Base-by-base conservation (phyloP, 805 yeast species). In the Kuraishia ogatae region DNA sequence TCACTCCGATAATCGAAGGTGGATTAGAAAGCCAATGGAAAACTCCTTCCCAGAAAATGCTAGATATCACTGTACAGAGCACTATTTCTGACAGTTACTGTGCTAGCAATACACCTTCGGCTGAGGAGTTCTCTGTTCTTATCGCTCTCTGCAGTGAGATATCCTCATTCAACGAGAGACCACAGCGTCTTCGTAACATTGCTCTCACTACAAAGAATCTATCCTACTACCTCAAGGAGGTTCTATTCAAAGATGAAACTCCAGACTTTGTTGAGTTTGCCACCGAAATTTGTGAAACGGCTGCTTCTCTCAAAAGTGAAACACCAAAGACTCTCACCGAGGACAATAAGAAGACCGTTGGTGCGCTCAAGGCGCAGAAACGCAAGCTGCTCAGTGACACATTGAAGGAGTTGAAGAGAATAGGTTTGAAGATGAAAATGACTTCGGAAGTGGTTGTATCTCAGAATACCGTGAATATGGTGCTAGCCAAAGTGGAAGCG, bases 331-430 rank as follows among this genome's bases (percentile, higher is more conserved):
- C 72, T 2, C 73, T 77, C 60, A 85, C 80, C 3, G 89, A 92
- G 54, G 96, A 87, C 46, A 84, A 82, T 59, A 90, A 91, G 70
- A 87, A 87, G 65, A 64, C 73, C 0, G 69, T 86, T 46, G 84
- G 91, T 1, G 77, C 89, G 6, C 74, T 94, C 68, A 88, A 86
- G 63, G 78, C 85, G n/a, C 93, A 89, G 63, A 94, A 94, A 70
- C 76, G 84, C 57, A 87, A 85, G 60, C 69, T 91, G 6, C 71
- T 96, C 54, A 87, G 94, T 69, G 89, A 85, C 56, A 80, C 91
- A 0, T 70, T 94, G 57, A 83, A 83, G 58, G 94, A 89, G 60
- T 71, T 93, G 54, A 80, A 83, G 64, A 72, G 83, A 56, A 81
- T 89, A 64, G 99, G 99, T 1, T 69, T 94, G 60, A 86, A 82